A percentile compares a stretch with the other conserved stretches of the same genome.
These are phyloP conservation scores for Mycena galopus DNA, from an alignment of 768 basidiomycete genomes.

Conservation along the genomic window DNA sequence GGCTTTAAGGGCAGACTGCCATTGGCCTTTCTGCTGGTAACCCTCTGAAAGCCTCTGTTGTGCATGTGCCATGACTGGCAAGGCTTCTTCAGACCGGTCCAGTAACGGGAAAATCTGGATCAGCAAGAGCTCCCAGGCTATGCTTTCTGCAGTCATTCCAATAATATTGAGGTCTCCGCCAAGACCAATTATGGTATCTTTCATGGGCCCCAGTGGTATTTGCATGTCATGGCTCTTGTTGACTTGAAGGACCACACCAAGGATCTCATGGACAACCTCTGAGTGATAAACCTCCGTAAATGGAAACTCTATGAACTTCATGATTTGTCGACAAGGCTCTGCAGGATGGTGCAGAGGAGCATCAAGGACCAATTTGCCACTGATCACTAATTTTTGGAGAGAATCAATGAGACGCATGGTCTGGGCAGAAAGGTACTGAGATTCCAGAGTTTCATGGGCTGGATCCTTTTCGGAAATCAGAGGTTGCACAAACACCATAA, in stretches of 20 bases:
- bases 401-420: conserved; percentile 1
- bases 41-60: background rate
- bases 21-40: background rate
- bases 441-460: conserved; percentile 13
- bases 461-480: conserved; percentile 14
- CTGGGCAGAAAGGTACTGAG: conserved; percentile 22
- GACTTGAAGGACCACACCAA: background rate
- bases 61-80: background rate
- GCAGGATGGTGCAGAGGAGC: no score
- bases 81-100: background rate
- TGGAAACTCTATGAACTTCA: no score
- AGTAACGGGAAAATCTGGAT: conserved; percentile 4
- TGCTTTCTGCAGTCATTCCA: background rate
- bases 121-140: background rate
- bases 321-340: background rate
- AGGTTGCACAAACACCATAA: background rate
- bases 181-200: background rate
- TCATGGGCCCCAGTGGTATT: background rate
- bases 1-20: conserved; percentile 1
- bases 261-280: background rate
- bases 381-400: background rate
- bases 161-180: background rate
- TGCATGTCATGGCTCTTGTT: background rate
- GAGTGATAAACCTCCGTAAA: background rate
- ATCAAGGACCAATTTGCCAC: background rate